A percentile compares a stretch with the other conserved stretches of the same genome.
phyloP scores from a whole-genome alignment of 305 asterid species.

The Fraxinus sp. region DNA sequence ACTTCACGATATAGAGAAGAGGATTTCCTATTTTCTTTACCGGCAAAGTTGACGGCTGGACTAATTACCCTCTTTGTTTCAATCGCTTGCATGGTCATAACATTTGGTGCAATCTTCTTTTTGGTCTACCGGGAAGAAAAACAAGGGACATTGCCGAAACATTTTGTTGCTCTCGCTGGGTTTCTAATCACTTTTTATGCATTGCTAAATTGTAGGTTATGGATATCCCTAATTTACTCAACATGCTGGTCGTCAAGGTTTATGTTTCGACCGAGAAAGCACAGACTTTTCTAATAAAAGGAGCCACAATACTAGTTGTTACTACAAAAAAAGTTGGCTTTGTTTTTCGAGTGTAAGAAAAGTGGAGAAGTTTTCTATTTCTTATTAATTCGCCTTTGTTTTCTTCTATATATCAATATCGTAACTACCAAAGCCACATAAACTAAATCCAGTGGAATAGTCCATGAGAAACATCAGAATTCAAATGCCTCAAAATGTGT shows the following conservation, averaged over 20 bases:
- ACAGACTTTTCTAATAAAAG: too few relatives aligned
- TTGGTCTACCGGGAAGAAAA: background rate
- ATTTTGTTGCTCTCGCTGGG: background rate
- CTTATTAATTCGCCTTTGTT: too few relatives aligned
- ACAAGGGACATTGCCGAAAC: background rate
- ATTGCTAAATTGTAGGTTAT: background rate
- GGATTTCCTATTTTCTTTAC: slow-evolving; percentile 23
- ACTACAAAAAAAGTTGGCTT: too few relatives aligned
- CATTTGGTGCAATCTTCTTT: slow-evolving; percentile 15
- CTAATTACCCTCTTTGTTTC: slow-evolving; percentile 14
- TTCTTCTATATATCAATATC: too few relatives aligned
- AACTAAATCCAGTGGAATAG: too few relatives aligned
- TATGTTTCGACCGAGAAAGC: too few relatives aligned
- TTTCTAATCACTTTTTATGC: slow-evolving; percentile 3
- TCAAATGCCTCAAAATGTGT: too few relatives aligned
- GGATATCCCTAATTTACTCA: background rate
- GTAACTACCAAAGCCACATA: too few relatives aligned
- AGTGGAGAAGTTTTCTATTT: too few relatives aligned
- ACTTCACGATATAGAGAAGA: slow-evolving; percentile 20
- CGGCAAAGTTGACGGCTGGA: slow-evolving; percentile 22
- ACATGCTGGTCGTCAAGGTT: background rate
- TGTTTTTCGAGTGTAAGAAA: too few relatives aligned
- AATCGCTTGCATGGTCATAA: background rate
- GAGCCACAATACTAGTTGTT: too few relatives aligned
- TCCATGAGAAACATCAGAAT: too few relatives aligned